These are phyloP conservation scores for Fraxinus sp. DNA, from an alignment of 305 asterid species.

Conservation along the genomic window DNA sequence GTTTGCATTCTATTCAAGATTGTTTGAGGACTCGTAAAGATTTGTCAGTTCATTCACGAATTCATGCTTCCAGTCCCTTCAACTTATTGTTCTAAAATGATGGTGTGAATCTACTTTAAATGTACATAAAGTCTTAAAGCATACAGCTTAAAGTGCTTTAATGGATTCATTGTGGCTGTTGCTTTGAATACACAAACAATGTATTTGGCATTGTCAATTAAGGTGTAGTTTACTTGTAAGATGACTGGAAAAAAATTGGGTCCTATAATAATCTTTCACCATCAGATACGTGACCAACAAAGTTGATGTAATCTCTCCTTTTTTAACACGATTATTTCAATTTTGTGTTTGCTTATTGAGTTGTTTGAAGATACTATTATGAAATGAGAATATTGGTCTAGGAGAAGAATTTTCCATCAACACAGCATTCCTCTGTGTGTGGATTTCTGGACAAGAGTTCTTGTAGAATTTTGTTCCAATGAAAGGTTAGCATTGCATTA, in stretches of 20 bases:
- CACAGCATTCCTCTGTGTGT: not conserved
- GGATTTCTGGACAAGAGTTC: not conserved
- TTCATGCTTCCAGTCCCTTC: not conserved
- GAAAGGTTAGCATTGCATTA: not conserved
- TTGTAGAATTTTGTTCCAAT: not conserved
- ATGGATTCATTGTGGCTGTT: not conserved
- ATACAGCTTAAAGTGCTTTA: not conserved
- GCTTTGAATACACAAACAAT: not conserved
- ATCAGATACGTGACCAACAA: not conserved
- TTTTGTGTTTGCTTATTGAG: not conserved
- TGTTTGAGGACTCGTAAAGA: not conserved
- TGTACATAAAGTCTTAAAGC: not conserved
- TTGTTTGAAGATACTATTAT: not conserved
- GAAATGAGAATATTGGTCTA: not conserved
- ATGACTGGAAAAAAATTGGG: not conserved
- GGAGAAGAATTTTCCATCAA: not conserved
- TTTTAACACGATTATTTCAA: not conserved
- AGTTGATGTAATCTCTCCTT: not conserved
- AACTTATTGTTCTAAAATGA: not conserved
- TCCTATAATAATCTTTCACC: not conserved
- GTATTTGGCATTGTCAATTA: not conserved
- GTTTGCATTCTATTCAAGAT: not conserved
- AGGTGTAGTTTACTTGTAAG: not conserved
- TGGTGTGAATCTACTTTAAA: not conserved
- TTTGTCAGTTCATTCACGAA: not conserved